Percentiles rank a stretch among this genome's conserved stretches.
These are phyloP conservation scores for Metarhizium guizhouense DNA, from an alignment of 2,329 filamentous ascomycete genomes.

Conservation along the genomic window DNA sequence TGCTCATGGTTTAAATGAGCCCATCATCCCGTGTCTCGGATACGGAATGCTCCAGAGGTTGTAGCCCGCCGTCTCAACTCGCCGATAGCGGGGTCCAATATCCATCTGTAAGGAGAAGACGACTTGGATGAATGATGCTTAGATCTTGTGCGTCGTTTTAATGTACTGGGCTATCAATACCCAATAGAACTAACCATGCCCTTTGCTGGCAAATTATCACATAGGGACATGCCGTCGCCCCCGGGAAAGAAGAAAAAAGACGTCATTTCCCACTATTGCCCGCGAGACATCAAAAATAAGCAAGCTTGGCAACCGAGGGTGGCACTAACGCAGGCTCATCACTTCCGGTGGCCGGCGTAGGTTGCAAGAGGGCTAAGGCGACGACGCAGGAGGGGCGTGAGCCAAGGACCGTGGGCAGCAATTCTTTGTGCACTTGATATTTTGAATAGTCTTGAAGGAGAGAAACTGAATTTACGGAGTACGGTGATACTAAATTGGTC, in stretches of 20 bases:
- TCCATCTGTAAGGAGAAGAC: neutral
- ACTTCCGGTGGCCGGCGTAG: neutral
- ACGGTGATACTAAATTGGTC: neutral
- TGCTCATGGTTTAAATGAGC: neutral
- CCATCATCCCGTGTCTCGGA: neutral
- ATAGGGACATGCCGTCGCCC: neutral
- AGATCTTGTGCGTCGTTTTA: neutral
- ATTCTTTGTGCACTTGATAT: neutral
- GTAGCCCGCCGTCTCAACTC: neutral
- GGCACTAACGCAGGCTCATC: conserved; percentile 1
- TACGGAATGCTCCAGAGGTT: neutral
- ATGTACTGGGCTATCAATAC: neutral
- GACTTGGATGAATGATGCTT: neutral
- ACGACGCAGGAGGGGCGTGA: neutral
- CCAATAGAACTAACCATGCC: neutral
- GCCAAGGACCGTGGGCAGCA: neutral
- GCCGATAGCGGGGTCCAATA: neutral
- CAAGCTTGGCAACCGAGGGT: too few species aligned
- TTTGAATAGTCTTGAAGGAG: neutral
- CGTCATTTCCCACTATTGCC: neutral
- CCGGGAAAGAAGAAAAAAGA: neutral
- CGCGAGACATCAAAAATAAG: neutral
- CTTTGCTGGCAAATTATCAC: neutral
- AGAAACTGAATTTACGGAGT: neutral
- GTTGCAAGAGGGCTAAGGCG: neutral